Evolutionary conservation across 352 stramenopile genomes (phyloP).

Genomic region (Phytophthora colocasiae): DNA sequence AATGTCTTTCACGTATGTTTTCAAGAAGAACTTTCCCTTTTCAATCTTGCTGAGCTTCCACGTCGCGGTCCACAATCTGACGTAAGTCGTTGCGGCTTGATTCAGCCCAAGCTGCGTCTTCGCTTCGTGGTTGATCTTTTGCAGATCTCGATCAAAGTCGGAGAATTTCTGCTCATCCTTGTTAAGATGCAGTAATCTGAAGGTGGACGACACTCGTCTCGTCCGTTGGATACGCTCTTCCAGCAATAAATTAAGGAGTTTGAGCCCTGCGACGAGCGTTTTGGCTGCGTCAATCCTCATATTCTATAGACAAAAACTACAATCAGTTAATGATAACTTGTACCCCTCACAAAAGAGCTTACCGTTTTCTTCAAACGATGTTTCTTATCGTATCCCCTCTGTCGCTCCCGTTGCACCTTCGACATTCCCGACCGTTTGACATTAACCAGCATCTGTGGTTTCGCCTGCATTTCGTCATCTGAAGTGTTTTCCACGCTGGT

Average conservation of each 20-base stretch:
- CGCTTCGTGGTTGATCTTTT: constrained; percentile 5
- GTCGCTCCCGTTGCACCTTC: constrained; percentile 4
- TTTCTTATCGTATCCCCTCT: constrained; percentile 12
- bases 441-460: not conserved
- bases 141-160: constrained; percentile 8
- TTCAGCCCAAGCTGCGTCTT: constrained; percentile 21
- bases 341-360: not conserved
- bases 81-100: constrained; percentile 7
- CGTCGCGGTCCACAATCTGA: constrained; percentile 17
- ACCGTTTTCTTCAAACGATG: constrained; percentile 15
- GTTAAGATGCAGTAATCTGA: constrained; percentile 6
- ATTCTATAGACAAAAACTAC: not conserved
- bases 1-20: constrained; percentile 1
- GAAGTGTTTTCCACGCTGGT: constrained; percentile 8
- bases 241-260: constrained; percentile 27
- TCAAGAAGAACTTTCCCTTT: constrained; percentile 24
- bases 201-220: constrained; percentile 10
- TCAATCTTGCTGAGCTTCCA: constrained; percentile 21
- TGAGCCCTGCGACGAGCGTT: constrained; percentile 21
- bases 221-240: constrained; percentile 25
- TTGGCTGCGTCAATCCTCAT: not conserved
- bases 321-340: not conserved
- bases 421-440: not conserved
- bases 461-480: constrained; percentile 1
- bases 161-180: constrained; percentile 13